Evolutionary conservation across 306 rosid species (phyloP).

Genomic region (Ziziphus jujuba): DNA sequence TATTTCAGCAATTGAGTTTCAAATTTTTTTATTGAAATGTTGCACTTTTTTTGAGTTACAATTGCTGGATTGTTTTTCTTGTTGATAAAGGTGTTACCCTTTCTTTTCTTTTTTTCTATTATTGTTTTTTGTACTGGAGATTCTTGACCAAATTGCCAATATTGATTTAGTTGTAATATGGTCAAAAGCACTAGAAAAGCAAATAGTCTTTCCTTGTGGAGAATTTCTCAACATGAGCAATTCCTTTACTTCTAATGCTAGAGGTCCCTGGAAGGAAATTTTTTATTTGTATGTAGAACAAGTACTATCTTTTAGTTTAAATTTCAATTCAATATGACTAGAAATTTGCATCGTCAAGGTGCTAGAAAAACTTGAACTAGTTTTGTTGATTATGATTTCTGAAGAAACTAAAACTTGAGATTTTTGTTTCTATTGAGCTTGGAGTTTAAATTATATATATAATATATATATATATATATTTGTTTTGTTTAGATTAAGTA

Average conservation of each 20-base stretch:
- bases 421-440: too few species aligned
- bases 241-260: constrained; percentile 24
- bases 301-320: constrained; percentile 7
- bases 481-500: too few species aligned
- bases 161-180: constrained; percentile 86
- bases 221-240: constrained; percentile 40
- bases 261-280: constrained; percentile 31
- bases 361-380: too few species aligned
- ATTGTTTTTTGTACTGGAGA: constrained; percentile 68
- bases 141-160: constrained; percentile 65
- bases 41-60: too few species aligned
- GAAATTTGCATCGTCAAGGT: too few species aligned
- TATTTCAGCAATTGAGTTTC: too few species aligned
- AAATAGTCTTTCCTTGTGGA: constrained; percentile 37
- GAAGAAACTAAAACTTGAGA: too few species aligned
- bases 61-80: constrained; percentile 1
- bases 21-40: too few species aligned
- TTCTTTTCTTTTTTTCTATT: neutral
- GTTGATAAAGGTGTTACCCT: neutral
- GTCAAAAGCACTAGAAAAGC: constrained; percentile 62
- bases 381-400: too few species aligned
- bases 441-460: too few species aligned
- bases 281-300: constrained; percentile 21
- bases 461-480: too few species aligned
- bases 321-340: neutral